Evolutionary conservation across 2,329 filamentous ascomycete species (phyloP).

Genomic region (Claviceps sp.): DNA sequence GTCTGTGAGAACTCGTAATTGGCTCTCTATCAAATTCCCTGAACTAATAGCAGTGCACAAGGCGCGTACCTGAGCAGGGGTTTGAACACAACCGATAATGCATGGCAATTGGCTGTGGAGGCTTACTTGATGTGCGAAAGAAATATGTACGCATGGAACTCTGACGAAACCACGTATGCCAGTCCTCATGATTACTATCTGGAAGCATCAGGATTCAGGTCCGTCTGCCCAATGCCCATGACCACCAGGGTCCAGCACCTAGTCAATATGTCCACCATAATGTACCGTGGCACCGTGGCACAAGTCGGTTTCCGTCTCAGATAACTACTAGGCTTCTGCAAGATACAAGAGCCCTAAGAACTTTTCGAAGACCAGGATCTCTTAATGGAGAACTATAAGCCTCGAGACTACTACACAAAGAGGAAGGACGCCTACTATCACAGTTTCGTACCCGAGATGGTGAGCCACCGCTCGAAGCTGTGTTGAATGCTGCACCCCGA

Average conservation of each 20-base stretch:
- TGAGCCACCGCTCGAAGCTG: neutral
- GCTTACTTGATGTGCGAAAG: too few relatives aligned
- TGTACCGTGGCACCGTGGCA: constrained; percentile 54
- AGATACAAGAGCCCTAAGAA: constrained; percentile 34
- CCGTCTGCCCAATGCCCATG: neutral
- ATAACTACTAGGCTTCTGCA: constrained; percentile 60
- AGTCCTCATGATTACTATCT: neutral
- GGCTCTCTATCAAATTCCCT: constrained; percentile 79
- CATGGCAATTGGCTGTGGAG: neutral
- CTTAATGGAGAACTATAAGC: neutral
- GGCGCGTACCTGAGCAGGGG: constrained; percentile 68
- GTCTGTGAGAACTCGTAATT: constrained; percentile 59
- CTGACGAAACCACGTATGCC: neutral
- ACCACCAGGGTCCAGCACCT: neutral
- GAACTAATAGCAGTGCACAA: constrained; percentile 51
- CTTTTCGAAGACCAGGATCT: neutral
- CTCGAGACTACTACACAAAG: neutral
- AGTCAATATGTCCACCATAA: neutral
- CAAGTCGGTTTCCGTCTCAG: constrained; percentile 47
- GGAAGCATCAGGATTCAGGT: too few relatives aligned
- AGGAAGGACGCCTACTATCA: neutral
- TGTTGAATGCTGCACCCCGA: too few relatives aligned
- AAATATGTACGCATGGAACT: neutral
- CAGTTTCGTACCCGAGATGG: neutral
- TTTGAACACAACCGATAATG: constrained; percentile 1